Percentiles rank a stretch among this genome's conserved stretches.
Conservation (phyloP, 768 basidiomycete genomes). For the Guyanaporus albipodus region DNA sequence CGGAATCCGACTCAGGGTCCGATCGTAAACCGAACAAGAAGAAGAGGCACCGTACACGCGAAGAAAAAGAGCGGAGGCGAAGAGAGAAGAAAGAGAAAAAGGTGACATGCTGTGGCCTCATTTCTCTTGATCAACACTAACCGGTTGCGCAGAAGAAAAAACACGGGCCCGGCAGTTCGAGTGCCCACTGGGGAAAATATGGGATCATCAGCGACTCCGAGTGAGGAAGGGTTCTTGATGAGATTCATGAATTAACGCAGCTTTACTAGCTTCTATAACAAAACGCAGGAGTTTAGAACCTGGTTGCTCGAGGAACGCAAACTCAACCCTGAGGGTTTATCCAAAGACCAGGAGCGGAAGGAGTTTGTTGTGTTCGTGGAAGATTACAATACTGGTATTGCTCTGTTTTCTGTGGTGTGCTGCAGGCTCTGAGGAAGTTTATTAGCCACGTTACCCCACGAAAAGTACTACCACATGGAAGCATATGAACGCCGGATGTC, state of each 20-base stretch:
- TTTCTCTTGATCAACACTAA: neutral
- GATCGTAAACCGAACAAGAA: constrained; percentile 39
- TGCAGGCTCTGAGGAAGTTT: neutral
- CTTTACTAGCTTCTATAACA: constrained; percentile 66
- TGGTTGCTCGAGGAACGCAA: constrained; percentile 94
- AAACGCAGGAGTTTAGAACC: constrained; percentile 80
- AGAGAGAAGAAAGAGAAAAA: constrained; percentile 72
- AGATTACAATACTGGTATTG: constrained; percentile 75
- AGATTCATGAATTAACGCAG: constrained; percentile 12
- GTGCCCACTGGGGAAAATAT: constrained; percentile 81
- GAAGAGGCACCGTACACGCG: constrained; percentile 44
- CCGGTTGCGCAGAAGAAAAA: constrained; percentile 51
- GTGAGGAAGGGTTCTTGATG: constrained; percentile 42
- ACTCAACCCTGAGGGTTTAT: constrained; percentile 83
- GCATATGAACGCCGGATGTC: constrained; percentile 82
- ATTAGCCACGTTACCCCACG: constrained; percentile 85
- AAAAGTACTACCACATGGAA: constrained; percentile 93
- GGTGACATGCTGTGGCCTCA: constrained; percentile 31
- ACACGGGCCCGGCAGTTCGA: constrained; percentile 42
- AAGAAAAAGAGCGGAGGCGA: constrained; percentile 50
- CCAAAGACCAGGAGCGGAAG: constrained; percentile 82
- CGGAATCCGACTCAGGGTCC: constrained; percentile 31
- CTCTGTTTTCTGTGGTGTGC: neutral
- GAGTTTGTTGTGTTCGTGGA: constrained; percentile 81
- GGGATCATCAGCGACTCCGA: constrained; percentile 83